Evolutionary conservation across 179 eudicot genomes (phyloP).

Genomic region (Pouteria campechiana): DNA sequence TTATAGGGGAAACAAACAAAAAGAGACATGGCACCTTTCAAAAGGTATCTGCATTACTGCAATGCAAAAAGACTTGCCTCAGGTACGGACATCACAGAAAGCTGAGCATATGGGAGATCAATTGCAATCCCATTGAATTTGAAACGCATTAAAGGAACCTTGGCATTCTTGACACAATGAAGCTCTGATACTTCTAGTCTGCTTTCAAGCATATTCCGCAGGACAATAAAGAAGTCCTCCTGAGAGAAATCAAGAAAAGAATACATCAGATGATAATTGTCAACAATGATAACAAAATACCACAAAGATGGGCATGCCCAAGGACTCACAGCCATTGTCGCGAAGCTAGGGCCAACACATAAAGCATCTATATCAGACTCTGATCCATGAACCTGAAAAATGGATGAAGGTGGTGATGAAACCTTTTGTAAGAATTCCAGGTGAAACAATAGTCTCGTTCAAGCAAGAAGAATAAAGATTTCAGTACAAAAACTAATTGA

Average conservation of each 20-base stretch:
- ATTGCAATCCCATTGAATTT: conserved; percentile 43
- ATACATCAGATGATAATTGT: neutral
- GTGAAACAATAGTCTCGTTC: neutral
- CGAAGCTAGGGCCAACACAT: conserved; percentile 54
- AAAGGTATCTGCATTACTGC: no score
- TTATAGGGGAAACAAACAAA: no score
- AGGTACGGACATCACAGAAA: conserved; percentile 31
- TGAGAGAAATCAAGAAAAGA: conserved; percentile 7
- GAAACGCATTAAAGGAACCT: conserved; percentile 47
- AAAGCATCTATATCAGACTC: conserved; percentile 54
- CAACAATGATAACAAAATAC: no score
- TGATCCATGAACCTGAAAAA: conserved; percentile 39
- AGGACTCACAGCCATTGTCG: conserved; percentile 39
- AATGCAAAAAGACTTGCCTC: conserved; percentile 24
- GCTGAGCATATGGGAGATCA: conserved; percentile 52
- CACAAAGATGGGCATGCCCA: neutral
- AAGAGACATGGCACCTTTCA: no score
- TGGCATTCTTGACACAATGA: conserved; percentile 46
- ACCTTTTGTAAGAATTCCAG: neutral
- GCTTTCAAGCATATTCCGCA: conserved; percentile 31
- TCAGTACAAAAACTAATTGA: no score
- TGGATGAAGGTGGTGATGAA: neutral
- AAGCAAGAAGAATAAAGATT: neutral
- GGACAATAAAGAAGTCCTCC: conserved; percentile 51
- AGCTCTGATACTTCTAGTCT: conserved; percentile 43